Percentiles rank a stretch among this genome's conserved stretches.
Evolutionary conservation across 805 yeast genomes (phyloP).

Genomic region (Candida michaelii): DNA sequence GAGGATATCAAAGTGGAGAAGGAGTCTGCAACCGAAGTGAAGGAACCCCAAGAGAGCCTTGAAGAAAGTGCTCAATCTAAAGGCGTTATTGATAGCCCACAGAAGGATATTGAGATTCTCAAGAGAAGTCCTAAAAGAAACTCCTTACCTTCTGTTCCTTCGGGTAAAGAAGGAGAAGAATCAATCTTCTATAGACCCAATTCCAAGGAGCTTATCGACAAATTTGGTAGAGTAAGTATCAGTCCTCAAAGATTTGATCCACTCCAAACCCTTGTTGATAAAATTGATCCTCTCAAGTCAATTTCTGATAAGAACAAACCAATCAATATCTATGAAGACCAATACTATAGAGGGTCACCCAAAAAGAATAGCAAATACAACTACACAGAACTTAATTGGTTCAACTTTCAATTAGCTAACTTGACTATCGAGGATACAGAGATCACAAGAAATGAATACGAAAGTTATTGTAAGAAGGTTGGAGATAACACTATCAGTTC

Average conservation of each 20-base stretch:
- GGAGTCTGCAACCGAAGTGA: neutral
- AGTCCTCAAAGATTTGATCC: conserved; percentile 19
- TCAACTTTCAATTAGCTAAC: conserved; percentile 36
- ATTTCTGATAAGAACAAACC: conserved; percentile 34
- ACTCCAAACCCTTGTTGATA: conserved; percentile 37
- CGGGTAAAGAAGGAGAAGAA: neutral
- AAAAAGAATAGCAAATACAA: conserved; percentile 27
- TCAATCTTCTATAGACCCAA: conserved; percentile 2
- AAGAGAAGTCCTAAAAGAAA: no score
- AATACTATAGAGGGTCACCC: conserved; percentile 33
- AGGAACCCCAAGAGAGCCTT: neutral
- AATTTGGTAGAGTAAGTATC: conserved; percentile 32
- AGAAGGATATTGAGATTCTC: no score
- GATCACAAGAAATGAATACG: conserved; percentile 9
- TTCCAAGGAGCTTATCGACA: conserved; percentile 16
- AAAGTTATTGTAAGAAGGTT: conserved; percentile 5
- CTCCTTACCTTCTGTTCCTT: no score
- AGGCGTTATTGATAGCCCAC: no score
- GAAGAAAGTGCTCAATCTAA: no score
- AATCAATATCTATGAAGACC: conserved; percentile 43
- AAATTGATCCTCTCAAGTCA: conserved; percentile 40
- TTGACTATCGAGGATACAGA: conserved; percentile 2
- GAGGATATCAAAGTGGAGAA: neutral
- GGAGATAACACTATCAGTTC: conserved; percentile 8
- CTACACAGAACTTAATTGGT: conserved; percentile 38